Evolutionary conservation across 2,329 filamentous ascomycete species (phyloP), one percentile per base, ranked within the genome.

Genomic region (Lachnellula occidentalis): DNA sequence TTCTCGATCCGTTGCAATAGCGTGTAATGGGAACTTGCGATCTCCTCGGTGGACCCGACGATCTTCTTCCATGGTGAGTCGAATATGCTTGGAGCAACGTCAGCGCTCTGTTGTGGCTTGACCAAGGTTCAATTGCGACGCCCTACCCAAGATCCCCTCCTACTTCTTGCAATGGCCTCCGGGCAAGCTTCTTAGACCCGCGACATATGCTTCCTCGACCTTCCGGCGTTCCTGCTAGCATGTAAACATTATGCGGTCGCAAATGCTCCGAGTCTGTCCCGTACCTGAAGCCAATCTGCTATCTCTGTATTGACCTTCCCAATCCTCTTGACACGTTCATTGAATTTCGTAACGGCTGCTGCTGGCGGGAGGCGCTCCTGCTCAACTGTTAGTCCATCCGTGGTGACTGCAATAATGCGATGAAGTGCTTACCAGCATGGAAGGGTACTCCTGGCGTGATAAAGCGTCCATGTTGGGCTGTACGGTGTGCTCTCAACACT

Each of bases 261-360:
- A 55, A 15, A 19, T 50, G 27, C 34, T 15, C 39, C 43, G 9
- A 2, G 21, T 21, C 19, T 39, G 31, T 31, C 17, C 17, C 50
- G 17, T 83, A 96, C 92, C 86, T 92, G 88, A 59, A 99, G 81
- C 90, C 92, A 99, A 74, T 97, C 92, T 71, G 92, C 92, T 67
- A 99, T 90, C 70, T 96, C 90, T 64, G 78, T 74, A 73, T 99
- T 96, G 74, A 95, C 76, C 71, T 86, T 90, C 66, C 81, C 82
- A 69, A 97, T 92, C 72, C 90, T 83, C 72, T 88, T 88, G 64
- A 97, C 82, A 67, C 94, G 89, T 65, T 96, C 92, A 72, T 86
- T 88, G 66, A 97, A 81, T 56, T 90, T 81, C 52, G 82, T 80
- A 39, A 91, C 88, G 57, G 94, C 92, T 75, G 94, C 90, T 63